Base-by-base conservation (phyloP, 148 eudicot genomes). In the Limonium bicolor region DNA sequence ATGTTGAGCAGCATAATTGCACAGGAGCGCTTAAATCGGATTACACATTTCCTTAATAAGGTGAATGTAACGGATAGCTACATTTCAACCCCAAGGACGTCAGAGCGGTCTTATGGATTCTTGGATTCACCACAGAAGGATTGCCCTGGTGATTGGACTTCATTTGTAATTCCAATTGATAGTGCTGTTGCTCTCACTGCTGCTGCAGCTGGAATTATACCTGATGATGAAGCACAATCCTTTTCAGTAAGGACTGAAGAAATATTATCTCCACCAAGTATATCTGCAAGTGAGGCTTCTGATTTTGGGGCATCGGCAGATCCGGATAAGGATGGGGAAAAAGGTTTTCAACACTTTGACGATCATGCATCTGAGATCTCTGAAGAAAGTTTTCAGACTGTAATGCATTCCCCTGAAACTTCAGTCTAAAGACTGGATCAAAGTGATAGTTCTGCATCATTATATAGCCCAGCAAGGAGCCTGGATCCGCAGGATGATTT, bases 1-100 rank as follows among this genome's bases (percentile, higher is more conserved):
- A 76, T 90, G 80, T 68, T 90, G 46, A 81, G 85, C 63, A 90
- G 99, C 67, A 85, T 90, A 30, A 63, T 85, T 59, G 78, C 95
- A 2, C 94, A 85, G 65, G 95, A 85, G 67, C 95, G 99, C 36
- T 60, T 90, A 53, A 78, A 78, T 55, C 76, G 95, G 55, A 78
- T 90, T 52, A 90, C 88, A 17, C 69, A 76, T 32, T 85, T 90
- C 68, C 66, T 85, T 39, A 70, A 39, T 54, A 78, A 90, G 59
- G 70, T 81, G 60, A 63, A 67, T 64, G 64, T 81, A 16, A 50
- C 58, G 62, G 82, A 65, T 50, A 52, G 28, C 59, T 23, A 40
- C 6, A 80, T 74, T 20, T 67, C 77, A 12, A 35, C 48, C 36
- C 26, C 67, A 46, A 66, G 60, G 53, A 51, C 56, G 32, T 71